Conservation (phyloP, 73 alveolate genomes). For the Blepharisma japonicum region DNA sequence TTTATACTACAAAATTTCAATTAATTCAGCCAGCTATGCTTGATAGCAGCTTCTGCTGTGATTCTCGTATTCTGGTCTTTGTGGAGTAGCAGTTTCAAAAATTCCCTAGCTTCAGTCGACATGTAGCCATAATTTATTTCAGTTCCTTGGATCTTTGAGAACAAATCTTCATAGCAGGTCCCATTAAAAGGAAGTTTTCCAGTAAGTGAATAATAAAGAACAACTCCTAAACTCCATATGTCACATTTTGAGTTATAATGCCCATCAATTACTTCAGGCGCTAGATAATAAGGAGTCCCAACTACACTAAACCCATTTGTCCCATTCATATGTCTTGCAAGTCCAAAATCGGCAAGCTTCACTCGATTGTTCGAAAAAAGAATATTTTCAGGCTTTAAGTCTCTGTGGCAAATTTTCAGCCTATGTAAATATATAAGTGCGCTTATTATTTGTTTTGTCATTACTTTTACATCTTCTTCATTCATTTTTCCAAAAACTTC, state of each 20-base stretch:
- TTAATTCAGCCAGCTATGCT: not conserved
- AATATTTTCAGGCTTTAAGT: slow-evolving; percentile 55
- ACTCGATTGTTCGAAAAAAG: slow-evolving; percentile 34
- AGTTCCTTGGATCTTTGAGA: not conserved
- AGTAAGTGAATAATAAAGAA: slow-evolving; percentile 31
- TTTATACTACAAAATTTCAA: no score
- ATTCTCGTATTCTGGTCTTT: not conserved
- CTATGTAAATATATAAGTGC: slow-evolving; percentile 42
- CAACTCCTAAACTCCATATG: slow-evolving; percentile 39
- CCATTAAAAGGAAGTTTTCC: slow-evolving; percentile 36
- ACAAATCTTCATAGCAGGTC: not conserved
- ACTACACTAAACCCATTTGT: slow-evolving; percentile 4
- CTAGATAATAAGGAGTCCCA: slow-evolving; percentile 36
- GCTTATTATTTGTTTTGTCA: not conserved
- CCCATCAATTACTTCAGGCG: slow-evolving; percentile 36
- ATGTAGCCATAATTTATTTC: not conserved
- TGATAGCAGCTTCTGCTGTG: not conserved
- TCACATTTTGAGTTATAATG: slow-evolving; percentile 37
- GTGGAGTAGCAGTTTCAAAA: not conserved
- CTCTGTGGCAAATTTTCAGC: slow-evolving; percentile 44
- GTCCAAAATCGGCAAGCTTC: slow-evolving; percentile 55
- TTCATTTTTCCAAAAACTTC: not conserved
- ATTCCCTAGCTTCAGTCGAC: not conserved
- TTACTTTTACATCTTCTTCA: not conserved
- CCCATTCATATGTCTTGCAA: slow-evolving; percentile 40